These are phyloP conservation scores for Xanthoconium separans DNA, from an alignment of 1,284 basidiomycete species.

Conservation along the genomic window DNA sequence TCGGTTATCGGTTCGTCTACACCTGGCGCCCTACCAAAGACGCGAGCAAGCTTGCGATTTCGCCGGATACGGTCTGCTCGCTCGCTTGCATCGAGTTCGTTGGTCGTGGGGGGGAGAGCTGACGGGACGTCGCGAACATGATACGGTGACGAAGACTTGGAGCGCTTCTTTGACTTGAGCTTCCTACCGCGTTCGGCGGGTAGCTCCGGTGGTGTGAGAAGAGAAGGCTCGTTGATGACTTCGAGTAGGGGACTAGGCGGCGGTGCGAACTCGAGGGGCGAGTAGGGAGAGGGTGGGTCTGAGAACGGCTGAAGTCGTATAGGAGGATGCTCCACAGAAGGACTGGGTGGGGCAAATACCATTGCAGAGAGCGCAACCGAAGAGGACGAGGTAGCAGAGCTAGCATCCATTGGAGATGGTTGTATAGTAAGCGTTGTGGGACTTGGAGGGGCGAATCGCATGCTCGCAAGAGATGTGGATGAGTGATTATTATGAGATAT, in stretches of 20 bases:
- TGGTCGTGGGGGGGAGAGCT: constrained; percentile 56
- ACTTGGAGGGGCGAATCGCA: constrained; percentile 35
- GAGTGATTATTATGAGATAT: constrained; percentile 17
- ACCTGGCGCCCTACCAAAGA: constrained; percentile 69
- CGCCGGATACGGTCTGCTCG: constrained; percentile 71
- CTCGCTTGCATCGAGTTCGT: constrained; percentile 62
- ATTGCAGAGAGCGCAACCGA: constrained; percentile 26
- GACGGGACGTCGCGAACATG: constrained; percentile 10
- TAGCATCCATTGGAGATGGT: constrained; percentile 8
- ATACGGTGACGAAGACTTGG: constrained; percentile 27
- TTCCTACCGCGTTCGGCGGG: constrained; percentile 25
- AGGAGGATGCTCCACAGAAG: constrained; percentile 9
- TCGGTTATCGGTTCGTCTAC: constrained; percentile 36
- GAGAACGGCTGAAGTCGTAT: constrained; percentile 18
- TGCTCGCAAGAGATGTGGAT: constrained; percentile 24
- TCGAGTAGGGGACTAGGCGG: constrained; percentile 23
- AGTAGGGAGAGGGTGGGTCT: constrained; percentile 26
- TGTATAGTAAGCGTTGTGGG: constrained; percentile 12
- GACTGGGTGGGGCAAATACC: constrained; percentile 31
- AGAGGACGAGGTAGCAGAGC: constrained; percentile 12
- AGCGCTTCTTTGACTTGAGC: constrained; percentile 21
- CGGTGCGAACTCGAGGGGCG: constrained; percentile 32
- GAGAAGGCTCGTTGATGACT: constrained; percentile 36
- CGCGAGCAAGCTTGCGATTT: constrained; percentile 72
- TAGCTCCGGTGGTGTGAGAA: constrained; percentile 39